phyloP scores from a whole-genome alignment of 2,329 filamentous ascomycete genomes.

The Phaeosphaeriaceae sp. region DNA sequence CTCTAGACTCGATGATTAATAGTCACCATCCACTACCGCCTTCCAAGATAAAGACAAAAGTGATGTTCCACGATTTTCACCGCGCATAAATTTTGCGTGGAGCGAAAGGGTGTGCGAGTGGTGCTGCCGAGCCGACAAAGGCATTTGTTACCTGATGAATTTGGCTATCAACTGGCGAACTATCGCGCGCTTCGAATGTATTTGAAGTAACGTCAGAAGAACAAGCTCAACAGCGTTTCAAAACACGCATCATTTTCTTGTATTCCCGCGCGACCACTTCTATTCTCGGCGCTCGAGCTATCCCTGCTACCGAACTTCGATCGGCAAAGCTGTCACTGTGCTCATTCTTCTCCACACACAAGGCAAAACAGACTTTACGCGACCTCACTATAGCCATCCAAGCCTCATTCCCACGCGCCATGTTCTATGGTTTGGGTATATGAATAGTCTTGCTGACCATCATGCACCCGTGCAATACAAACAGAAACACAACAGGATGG shows the following conservation, averaged over 20 bases:
- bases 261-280: neutral
- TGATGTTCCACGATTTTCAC: neutral
- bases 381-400: neutral
- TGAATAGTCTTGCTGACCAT: constrained; percentile 97
- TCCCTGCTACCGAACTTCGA: neutral
- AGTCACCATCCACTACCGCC: neutral
- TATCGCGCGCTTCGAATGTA: neutral
- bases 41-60: neutral
- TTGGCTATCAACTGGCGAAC: neutral
- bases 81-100: neutral
- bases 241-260: neutral
- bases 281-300: neutral
- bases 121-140: neutral
- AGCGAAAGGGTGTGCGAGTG: neutral
- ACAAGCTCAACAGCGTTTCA: neutral
- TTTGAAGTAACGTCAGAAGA: neutral
- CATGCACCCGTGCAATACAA: constrained; percentile 85
- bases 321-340: neutral
- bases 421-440: constrained; percentile 78
- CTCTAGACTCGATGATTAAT: neutral
- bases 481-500: constrained; percentile 81
- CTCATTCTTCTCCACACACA: neutral
- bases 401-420: neutral
- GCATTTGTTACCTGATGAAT: neutral
- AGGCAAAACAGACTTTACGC: neutral